Evolutionary conservation across 495 filamentous ascomycete genomes (phyloP), one percentile per base, ranked within the genome.

Genomic region (Penicillium manginii): DNA sequence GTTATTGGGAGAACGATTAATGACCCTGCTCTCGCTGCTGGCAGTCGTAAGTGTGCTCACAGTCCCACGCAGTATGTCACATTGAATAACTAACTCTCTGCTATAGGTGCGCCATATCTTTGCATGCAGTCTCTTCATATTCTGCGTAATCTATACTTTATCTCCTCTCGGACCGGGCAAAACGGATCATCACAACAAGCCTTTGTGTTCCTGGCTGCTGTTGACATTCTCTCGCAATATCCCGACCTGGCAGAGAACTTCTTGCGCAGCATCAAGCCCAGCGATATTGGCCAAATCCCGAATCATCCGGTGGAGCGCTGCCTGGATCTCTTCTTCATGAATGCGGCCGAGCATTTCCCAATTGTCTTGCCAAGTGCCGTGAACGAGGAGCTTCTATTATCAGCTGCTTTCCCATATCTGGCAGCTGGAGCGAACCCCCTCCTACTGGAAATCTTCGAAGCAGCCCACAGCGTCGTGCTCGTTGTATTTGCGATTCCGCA

Each of bases 271-370:
- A 84, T 89, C 72, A 73, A 84, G 72, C 79, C 83, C 54, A 68
- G 70, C 47, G 77, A 83, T 60, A 74, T 83, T 23, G 84, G 85
- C 23, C 76, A 78, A 23, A 88, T 96, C 21, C 91, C 94, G 0
- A 63, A 74, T 0, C 87, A 90, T 69, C 89, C 93, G 1, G 77
- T 96, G 15, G 86, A 93, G 62, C 81, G 91, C 47, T 91, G 84
- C 60, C 78, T 91, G 11, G 90, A 96, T 71, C 85, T 96, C 52
- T 98, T 89, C 81, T 98, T 96, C 73, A 83, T 98, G 43, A 97
- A 97, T 68, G 86, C 85, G 2, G 84, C 88, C 12, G 94, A 98
- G 67, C 91, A 97, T 65, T 89, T 98, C 66, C 88, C 90, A 0
- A 73, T 91, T 18, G 73, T 86, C 18, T 73, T 98, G 8, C 74